Percentiles rank a stretch among this genome's conserved stretches.
These are phyloP conservation scores for Suillus variegatus DNA, from an alignment of 768 basidiomycete species.

Conservation along the genomic window DNA sequence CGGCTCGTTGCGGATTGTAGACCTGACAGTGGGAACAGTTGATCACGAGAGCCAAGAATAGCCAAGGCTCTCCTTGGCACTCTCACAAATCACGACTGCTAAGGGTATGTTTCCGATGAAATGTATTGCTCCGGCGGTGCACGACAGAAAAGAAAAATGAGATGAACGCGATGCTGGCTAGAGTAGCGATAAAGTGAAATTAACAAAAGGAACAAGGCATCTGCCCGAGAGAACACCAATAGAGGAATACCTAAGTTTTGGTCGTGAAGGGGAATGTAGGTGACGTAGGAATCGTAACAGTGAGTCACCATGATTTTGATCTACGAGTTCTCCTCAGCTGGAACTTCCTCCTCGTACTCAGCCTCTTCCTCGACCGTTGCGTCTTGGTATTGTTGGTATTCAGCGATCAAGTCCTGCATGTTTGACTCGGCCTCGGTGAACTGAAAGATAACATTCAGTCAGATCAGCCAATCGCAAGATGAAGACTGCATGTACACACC, in stretches of 20 bases:
- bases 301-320: slow-evolving; percentile 23
- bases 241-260: slow-evolving; percentile 38
- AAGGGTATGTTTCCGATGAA: slow-evolving; percentile 15
- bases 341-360: slow-evolving; percentile 83
- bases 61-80: not conserved
- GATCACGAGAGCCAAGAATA: not conserved
- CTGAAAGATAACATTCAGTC: slow-evolving; percentile 31
- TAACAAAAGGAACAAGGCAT: slow-evolving; percentile 25
- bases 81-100: not conserved
- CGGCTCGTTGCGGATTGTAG: not conserved
- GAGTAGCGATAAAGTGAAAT: slow-evolving; percentile 34
- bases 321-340: slow-evolving; percentile 59
- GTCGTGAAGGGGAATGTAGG: slow-evolving; percentile 26
- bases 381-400: slow-evolving; percentile 97
- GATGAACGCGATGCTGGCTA: slow-evolving; percentile 26
- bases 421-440: slow-evolving; percentile 99
- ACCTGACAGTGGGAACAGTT: not conserved
- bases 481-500: slow-evolving; percentile 35
- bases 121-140: slow-evolving; percentile 11
- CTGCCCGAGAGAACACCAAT: slow-evolving; percentile 34
- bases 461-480: not conserved
- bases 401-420: slow-evolving; percentile 98
- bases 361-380: slow-evolving; percentile 90
- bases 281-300: slow-evolving; percentile 18
- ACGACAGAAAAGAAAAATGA: slow-evolving; percentile 15